Evolutionary conservation across 169 alveolate species (phyloP), one percentile per base, ranked within the genome.

Genomic region (Plasmodium gallinaceum): DNA sequence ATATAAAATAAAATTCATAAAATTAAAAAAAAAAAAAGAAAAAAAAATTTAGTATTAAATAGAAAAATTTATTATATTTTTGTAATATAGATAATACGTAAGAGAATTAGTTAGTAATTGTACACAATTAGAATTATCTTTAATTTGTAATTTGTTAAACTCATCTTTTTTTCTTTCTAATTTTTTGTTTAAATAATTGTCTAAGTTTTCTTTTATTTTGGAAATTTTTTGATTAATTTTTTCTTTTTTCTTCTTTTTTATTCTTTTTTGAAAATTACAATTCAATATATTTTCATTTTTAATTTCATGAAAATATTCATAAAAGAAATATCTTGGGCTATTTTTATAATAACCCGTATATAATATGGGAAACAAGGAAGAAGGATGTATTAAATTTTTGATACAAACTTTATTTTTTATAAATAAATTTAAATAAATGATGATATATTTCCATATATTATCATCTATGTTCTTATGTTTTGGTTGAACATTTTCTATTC

Each of bases 271-370:
- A 52, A 18, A 54, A 24, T 52, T 48, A 4, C 20, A 83, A 22
- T 52, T 42, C 51, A 83, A 16, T 20, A 51, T 51, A 68, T 83
- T 83, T 46, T 68, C 85, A n/a, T 68, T 68, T 22, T 71, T 45
- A 68, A 83, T 51, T 52, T 83, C 65, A 57, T 83, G 66, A 42
- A 12, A 68, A 12, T 57, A 83, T 18, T 83, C 68, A 46, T 83
- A 83, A 83, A 83, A 83, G 57, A 83, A 83, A 83, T 83, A 83
- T 20, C 37, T 83, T n/a, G 91, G 91, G 45, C 65, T 54, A 60
- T 54, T 66, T 16, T 54, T 83, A 83, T 68, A 83, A 66, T 83
- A 83, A 46, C 91, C 91, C 10, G 91, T 68, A 37, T 83, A 83
- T 9, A 68, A 18, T 16, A 52, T 83, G 14, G 91, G 91, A 52